A percentile compares a stretch with the other conserved stretches of the same genome.
Evolutionary conservation across 352 stramenopile genomes (phyloP).

Genomic region (Phytophthora lateralis): DNA sequence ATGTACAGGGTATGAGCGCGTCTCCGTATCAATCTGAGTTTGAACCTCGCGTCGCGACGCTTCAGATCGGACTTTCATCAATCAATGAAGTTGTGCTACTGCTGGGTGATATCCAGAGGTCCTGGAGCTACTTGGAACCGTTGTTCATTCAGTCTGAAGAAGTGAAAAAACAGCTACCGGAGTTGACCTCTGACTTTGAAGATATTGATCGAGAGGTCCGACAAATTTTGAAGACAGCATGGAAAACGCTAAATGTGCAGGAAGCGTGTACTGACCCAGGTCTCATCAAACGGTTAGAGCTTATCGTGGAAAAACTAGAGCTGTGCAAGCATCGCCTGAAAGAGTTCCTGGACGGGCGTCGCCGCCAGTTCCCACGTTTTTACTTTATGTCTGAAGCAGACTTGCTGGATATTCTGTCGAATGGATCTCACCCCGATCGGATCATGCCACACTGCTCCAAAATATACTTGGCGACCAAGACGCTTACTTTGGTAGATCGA

Average conservation of each 20-base stretch:
- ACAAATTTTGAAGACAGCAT: constrained; percentile 83
- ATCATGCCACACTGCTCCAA: constrained; percentile 96
- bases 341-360: constrained; percentile 95
- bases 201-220: constrained; percentile 95
- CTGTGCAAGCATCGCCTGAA: constrained; percentile 94
- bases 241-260: constrained; percentile 90
- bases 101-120: constrained; percentile 95
- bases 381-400: constrained; percentile 93
- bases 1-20: constrained; percentile 96
- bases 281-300: constrained; percentile 90
- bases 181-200: constrained; percentile 94
- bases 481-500: constrained; percentile 81
- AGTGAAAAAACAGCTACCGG: constrained; percentile 95
- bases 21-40: constrained; percentile 96
- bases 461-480: constrained; percentile 96
- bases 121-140: constrained; percentile 96
- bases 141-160: constrained; percentile 97
- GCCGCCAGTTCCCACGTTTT: constrained; percentile 94
- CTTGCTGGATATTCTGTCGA: constrained; percentile 96
- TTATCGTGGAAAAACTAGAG: constrained; percentile 93
- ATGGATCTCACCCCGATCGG: constrained; percentile 92
- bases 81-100: constrained; percentile 94
- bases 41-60: constrained; percentile 88
- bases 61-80: constrained; percentile 87
- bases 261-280: constrained; percentile 89